Base-by-base conservation (phyloP, 1,284 basidiomycete species). In the Rhodotorula sp. region DNA sequence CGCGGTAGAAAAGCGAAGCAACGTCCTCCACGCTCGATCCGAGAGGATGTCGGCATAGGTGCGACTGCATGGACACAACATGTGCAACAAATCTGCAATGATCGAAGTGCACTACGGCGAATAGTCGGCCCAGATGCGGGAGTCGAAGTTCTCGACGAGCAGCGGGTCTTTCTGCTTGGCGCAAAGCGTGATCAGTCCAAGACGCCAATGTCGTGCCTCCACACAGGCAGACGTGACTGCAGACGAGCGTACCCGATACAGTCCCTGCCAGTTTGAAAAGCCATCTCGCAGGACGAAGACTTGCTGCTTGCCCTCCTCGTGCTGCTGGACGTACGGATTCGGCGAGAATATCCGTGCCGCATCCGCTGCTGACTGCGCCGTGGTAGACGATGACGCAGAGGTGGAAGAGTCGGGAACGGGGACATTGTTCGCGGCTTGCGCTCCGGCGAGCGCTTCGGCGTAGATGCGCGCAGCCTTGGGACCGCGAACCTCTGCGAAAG, bases 391-490 rank as follows among this genome's bases (percentile, higher is more conserved):
- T 34, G 53, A 19, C 1, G 27, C 25, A 21, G 49, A 5, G 1
- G 61, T 45, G 9, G 54, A 21, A 17, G 23, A 16, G 5, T 16
- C 44, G 3, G 27, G 16, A 1, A 41, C 17, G 41, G 48, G 25
- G 27, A 17, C 42, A 12, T 27, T 7, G 3, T 13, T 8, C 5
- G 54, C 7, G 23, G 55, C 2, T n/a, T 7, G 45, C 13, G 45
- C 53, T 16, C 45, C 46, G 19, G 74, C 75, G 44, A 77, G 67
- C 7, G 79, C 79, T 61, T 81, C 77, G 56, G 78, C 77, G 59
- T 81, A 82, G 62, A 80, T 78, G 4, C 80, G 74, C 1, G 82
- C 82, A 0, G 81, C 78, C 50, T 81, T 82, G 0, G 82, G 82
- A 2, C 81, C 82, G 13, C 80, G 65, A 7, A 61, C 66, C 53